Evolutionary conservation across 2,329 filamentous ascomycete species (phyloP).

Genomic region (Aquanectria penicillioides): DNA sequence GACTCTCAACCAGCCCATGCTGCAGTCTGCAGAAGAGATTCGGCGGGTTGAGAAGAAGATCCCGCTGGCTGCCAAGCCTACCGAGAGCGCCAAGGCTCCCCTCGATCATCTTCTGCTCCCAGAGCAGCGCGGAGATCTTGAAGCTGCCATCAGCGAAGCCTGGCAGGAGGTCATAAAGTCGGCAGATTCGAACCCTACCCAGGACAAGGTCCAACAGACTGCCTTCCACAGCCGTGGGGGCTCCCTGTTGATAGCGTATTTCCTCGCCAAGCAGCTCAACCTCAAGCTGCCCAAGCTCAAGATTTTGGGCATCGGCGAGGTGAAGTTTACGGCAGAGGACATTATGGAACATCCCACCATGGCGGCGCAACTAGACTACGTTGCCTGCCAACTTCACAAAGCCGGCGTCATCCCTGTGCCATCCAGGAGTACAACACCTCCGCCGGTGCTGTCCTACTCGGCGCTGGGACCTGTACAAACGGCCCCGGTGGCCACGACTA

Average conservation of each 20-base stretch:
- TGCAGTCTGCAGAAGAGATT: slow-evolving; percentile 55
- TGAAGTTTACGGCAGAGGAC: slow-evolving; percentile 58
- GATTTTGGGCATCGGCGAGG: slow-evolving; percentile 49
- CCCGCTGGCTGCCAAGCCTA: slow-evolving; percentile 47
- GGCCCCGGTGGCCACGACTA: not conserved
- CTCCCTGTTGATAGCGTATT: slow-evolving; percentile 58
- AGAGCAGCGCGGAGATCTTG: slow-evolving; percentile 53
- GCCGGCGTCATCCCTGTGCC: slow-evolving; percentile 26
- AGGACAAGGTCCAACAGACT: slow-evolving; percentile 54
- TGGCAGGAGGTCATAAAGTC: slow-evolving; percentile 59
- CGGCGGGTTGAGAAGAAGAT: slow-evolving; percentile 50
- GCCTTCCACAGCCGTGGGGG: slow-evolving; percentile 63
- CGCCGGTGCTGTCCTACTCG: too few species aligned
- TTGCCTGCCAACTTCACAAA: slow-evolving; percentile 42
- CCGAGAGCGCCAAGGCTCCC: slow-evolving; percentile 29
- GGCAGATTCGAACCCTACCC: slow-evolving; percentile 49
- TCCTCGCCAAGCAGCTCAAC: slow-evolving; percentile 58
- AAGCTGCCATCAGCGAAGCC: slow-evolving; percentile 52
- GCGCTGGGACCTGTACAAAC: not conserved
- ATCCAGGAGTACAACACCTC: too few species aligned
- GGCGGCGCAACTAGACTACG: slow-evolving; percentile 58
- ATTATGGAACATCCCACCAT: slow-evolving; percentile 62
- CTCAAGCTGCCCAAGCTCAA: slow-evolving; percentile 50
- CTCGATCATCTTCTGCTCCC: slow-evolving; percentile 46
- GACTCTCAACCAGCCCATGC: slow-evolving; percentile 56